Evolutionary conservation across 1,284 basidiomycete genomes (phyloP).

Genomic region (Cryptococcus maquisensis): DNA sequence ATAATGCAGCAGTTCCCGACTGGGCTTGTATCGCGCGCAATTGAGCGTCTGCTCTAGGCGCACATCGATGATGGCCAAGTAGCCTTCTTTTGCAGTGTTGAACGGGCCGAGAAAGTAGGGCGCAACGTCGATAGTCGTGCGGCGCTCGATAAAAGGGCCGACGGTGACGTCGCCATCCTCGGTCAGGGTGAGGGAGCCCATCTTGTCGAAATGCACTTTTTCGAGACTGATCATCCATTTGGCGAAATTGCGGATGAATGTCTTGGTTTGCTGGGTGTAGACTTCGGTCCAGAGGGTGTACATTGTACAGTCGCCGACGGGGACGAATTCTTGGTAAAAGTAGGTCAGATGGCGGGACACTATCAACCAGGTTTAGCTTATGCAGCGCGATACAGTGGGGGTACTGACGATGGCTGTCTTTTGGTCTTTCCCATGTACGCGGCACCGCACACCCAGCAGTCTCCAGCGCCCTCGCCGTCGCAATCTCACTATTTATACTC

Average conservation of each 20-base stretch:
- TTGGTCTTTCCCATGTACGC: neutral
- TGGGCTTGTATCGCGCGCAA: neutral
- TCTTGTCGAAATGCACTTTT: slow-evolving; percentile 1
- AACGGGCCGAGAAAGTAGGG: slow-evolving; percentile 14
- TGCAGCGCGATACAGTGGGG: neutral
- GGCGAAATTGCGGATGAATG: neutral
- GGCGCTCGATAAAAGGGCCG: slow-evolving; percentile 5
- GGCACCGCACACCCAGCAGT: slow-evolving; percentile 2
- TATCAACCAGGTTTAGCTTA: neutral
- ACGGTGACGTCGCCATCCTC: slow-evolving; percentile 4
- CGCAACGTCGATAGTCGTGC: neutral
- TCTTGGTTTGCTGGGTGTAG: neutral
- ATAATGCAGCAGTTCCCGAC: slow-evolving; percentile 5
- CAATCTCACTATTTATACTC: slow-evolving; percentile 4
- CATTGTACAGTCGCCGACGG: neutral
- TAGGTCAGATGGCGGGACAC: slow-evolving; percentile 2
- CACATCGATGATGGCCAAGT: slow-evolving; percentile 9
- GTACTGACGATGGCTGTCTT: neutral
- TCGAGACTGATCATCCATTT: slow-evolving; percentile 10
- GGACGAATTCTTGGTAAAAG: slow-evolving; percentile 4
- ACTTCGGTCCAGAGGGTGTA: neutral
- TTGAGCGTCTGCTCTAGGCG: slow-evolving; percentile 2
- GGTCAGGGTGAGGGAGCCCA: slow-evolving; percentile 5
- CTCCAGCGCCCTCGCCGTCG: slow-evolving; percentile 1
- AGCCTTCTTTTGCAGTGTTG: slow-evolving; percentile 5